Evolutionary conservation across 2,329 filamentous ascomycete genomes (phyloP).

Genomic region (Bipolaris sorokiniana): DNA sequence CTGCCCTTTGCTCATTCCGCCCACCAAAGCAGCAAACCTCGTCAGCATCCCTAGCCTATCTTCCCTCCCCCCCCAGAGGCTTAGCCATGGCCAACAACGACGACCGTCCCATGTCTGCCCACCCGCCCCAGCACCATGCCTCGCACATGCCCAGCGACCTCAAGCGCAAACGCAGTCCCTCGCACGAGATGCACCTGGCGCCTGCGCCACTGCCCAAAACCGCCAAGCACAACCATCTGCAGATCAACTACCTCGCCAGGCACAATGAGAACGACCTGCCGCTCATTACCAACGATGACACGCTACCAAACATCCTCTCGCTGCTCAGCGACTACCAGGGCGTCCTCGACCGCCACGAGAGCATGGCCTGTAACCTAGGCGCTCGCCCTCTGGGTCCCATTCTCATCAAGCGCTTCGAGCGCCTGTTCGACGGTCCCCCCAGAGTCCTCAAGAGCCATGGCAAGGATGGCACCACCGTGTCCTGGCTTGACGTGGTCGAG

Average conservation of each 20-base stretch:
- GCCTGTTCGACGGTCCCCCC: constrained; percentile 82
- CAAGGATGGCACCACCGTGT: constrained; percentile 67
- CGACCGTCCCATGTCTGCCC: constrained; percentile 32
- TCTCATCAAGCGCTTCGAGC: constrained; percentile 83
- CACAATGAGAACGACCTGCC: constrained; percentile 67
- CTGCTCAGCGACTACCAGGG: constrained; percentile 83
- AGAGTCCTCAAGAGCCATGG: constrained; percentile 67
- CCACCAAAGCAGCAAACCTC: constrained; percentile 16
- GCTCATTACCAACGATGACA: constrained; percentile 69
- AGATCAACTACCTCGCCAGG: constrained; percentile 72
- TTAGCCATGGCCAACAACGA: constrained; percentile 35
- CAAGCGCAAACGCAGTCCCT: constrained; percentile 57
- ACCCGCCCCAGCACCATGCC: constrained; percentile 31
- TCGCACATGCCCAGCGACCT: constrained; percentile 37
- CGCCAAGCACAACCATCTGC: constrained; percentile 65
- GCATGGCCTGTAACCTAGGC: constrained; percentile 82
- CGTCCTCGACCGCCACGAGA: constrained; percentile 83
- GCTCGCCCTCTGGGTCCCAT: constrained; percentile 83
- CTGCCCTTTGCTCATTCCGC: constrained; percentile 24
- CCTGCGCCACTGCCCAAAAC: constrained; percentile 55
- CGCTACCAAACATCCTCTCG: constrained; percentile 73
- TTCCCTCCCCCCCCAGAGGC: constrained; percentile 19
- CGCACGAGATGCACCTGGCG: constrained; percentile 45
- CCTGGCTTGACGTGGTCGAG: constrained; percentile 85
- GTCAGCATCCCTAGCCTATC: constrained; percentile 16